A percentile compares a stretch with the other conserved stretches of the same genome.
Evolutionary conservation across 1,284 basidiomycete genomes (phyloP).

Genomic region (Phellinidium pouzarii): DNA sequence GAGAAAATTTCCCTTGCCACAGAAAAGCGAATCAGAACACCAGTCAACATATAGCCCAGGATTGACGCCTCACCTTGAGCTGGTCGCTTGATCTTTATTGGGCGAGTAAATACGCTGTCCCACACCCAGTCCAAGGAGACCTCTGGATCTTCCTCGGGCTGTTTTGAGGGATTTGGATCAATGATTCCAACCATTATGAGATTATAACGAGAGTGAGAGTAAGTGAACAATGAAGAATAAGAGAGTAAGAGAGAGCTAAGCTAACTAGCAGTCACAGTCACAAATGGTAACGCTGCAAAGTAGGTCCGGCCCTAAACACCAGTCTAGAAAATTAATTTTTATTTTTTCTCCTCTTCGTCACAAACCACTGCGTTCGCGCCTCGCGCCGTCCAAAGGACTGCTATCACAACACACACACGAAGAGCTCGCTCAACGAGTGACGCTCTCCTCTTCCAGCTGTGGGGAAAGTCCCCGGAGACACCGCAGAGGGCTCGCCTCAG

Average conservation of each 20-base stretch:
- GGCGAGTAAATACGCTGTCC: constrained; percentile 8
- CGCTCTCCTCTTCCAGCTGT: constrained; percentile 51
- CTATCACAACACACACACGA: constrained; percentile 75
- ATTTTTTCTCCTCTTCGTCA: constrained; percentile 11
- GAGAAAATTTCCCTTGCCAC: constrained; percentile 44
- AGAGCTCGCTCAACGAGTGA: constrained; percentile 28
- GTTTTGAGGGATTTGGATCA: constrained; percentile 9
- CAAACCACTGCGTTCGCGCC: constrained; percentile 13
- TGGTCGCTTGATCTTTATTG: constrained; percentile 13
- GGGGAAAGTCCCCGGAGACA: constrained; percentile 89
- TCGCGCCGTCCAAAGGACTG: constrained; percentile 71
- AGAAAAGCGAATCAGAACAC: constrained; percentile 1
- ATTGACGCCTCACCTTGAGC: constrained; percentile 9
- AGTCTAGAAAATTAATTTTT: constrained; percentile 22
- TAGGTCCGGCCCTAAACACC: constrained; percentile 12
- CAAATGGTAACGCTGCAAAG: neutral
- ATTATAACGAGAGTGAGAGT: neutral
- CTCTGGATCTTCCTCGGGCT: constrained; percentile 7
- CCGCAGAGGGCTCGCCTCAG: constrained; percentile 52
- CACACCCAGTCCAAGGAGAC: constrained; percentile 6
- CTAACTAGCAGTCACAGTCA: neutral
- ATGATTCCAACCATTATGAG: constrained; percentile 12
- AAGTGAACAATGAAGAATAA: neutral
- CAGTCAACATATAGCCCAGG: neutral
- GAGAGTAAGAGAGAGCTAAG: neutral